These are phyloP conservation scores for Epichloe gansuensis DNA, from an alignment of 2,329 filamentous ascomycete species.

Conservation along the genomic window DNA sequence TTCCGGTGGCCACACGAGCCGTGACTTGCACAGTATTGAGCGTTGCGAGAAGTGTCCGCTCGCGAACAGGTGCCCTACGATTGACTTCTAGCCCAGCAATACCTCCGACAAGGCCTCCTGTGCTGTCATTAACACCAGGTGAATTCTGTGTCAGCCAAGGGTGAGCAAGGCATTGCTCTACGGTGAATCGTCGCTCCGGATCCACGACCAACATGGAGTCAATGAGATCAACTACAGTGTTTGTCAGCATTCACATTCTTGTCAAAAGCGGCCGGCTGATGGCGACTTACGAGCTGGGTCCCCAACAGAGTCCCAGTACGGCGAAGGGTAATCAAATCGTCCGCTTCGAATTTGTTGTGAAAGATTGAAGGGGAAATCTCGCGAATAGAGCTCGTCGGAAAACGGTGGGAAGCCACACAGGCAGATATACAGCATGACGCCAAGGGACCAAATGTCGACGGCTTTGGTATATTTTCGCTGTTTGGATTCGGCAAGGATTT, in stretches of 20 bases:
- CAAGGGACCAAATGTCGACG: constrained; percentile 92
- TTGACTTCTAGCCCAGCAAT: constrained; percentile 73
- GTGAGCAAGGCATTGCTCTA: constrained; percentile 83
- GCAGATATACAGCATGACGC: constrained; percentile 96
- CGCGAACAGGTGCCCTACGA: constrained; percentile 63
- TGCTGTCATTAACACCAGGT: constrained; percentile 65
- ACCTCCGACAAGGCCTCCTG: constrained; percentile 81
- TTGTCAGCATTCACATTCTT: neutral
- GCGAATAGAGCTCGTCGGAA: constrained; percentile 76
- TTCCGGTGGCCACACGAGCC: constrained; percentile 39
- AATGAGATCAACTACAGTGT: constrained; percentile 58
- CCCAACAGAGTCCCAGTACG: constrained; percentile 60
- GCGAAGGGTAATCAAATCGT: constrained; percentile 86
- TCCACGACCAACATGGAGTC: constrained; percentile 90
- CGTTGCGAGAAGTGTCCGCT: constrained; percentile 72
- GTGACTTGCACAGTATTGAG: constrained; percentile 59
- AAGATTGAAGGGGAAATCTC: constrained; percentile 72
- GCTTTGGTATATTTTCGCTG: constrained; percentile 85
- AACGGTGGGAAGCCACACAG: constrained; percentile 95
- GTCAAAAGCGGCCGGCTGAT: no score
- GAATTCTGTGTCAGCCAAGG: constrained; percentile 65
- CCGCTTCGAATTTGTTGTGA: constrained; percentile 83
- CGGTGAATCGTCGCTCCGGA: constrained; percentile 66
- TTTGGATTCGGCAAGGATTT: constrained; percentile 74
- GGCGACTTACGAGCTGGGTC: constrained; percentile 52